Conservation (phyloP, 2,329 filamentous ascomycete genomes). For the Sodiomyces alkalinus region DNA sequence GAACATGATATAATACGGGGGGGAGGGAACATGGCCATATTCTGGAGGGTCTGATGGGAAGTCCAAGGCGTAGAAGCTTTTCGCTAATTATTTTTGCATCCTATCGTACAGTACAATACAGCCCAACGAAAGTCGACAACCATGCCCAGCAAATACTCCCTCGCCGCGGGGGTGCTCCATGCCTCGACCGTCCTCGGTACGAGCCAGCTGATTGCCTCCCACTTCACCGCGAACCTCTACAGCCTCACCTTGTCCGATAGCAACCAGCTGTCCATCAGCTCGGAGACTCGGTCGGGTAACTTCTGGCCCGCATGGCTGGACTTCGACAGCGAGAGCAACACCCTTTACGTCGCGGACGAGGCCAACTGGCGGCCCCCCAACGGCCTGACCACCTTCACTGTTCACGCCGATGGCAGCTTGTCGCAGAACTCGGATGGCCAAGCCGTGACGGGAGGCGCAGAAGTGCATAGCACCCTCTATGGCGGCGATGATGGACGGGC, state of each 20-base stretch:
- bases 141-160: background rate
- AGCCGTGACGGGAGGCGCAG: slow-evolving; percentile 18
- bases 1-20: background rate
- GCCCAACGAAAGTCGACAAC: no score
- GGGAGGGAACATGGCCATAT: slow-evolving; percentile 1
- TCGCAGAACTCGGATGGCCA: slow-evolving; percentile 14
- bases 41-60: background rate
- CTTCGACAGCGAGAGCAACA: slow-evolving; percentile 15
- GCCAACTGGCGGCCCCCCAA: slow-evolving; percentile 18
- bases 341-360: slow-evolving; percentile 22
- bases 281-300: slow-evolving; percentile 16
- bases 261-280: slow-evolving; percentile 13
- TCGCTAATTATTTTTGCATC: no score
- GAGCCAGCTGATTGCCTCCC: slow-evolving; percentile 19
- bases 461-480: slow-evolving; percentile 25
- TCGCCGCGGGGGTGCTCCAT: slow-evolving; percentile 5
- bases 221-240: slow-evolving; percentile 24
- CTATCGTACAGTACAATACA: no score
- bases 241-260: slow-evolving; percentile 16
- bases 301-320: slow-evolving; percentile 22
- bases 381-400: slow-evolving; percentile 16
- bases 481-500: slow-evolving; percentile 20
- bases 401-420: slow-evolving; percentile 16
- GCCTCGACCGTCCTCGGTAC: slow-evolving; percentile 10
- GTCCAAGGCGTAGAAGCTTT: background rate